phyloP scores from a whole-genome alignment of 306 rosid species.

The Trichosanthes cucumerina region DNA sequence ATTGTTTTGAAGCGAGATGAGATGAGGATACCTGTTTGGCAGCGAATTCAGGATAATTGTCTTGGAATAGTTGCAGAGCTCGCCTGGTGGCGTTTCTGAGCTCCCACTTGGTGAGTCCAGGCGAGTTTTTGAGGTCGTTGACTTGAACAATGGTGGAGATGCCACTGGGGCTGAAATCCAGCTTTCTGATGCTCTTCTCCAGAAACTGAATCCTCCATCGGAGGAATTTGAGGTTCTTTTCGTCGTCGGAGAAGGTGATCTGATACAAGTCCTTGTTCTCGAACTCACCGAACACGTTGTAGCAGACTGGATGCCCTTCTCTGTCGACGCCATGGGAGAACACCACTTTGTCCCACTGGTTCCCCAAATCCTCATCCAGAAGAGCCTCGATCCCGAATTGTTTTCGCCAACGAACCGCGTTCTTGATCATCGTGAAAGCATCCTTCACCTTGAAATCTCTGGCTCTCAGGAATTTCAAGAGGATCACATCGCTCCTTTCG shows the following conservation, averaged over 20 bases:
- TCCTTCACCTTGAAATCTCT: slow-evolving; percentile 84
- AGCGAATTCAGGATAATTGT: slow-evolving; percentile 49
- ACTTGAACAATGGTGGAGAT: slow-evolving; percentile 42
- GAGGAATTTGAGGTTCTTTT: slow-evolving; percentile 32
- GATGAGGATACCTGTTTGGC: slow-evolving; percentile 36
- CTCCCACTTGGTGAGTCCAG: slow-evolving; percentile 35
- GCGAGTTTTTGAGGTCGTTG: slow-evolving; percentile 39
- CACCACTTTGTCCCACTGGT: slow-evolving; percentile 37
- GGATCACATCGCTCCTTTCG: slow-evolving; percentile 66
- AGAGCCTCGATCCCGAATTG: slow-evolving; percentile 54
- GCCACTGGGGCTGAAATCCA: slow-evolving; percentile 37
- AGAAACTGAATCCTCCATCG: slow-evolving; percentile 43
- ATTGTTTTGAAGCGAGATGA: too few relatives aligned
- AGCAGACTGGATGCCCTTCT: slow-evolving; percentile 51
- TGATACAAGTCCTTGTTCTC: slow-evolving; percentile 37
- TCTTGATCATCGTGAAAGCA: slow-evolving; percentile 71
- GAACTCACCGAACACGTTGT: slow-evolving; percentile 45
- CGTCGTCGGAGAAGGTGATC: slow-evolving; percentile 33
- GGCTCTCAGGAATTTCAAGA: slow-evolving; percentile 71
- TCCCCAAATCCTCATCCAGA: slow-evolving; percentile 34
- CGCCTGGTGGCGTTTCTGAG: slow-evolving; percentile 31
- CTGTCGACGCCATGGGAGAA: slow-evolving; percentile 40
- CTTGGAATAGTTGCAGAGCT: slow-evolving; percentile 45
- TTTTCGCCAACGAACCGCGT: slow-evolving; percentile 66
- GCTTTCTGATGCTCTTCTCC: slow-evolving; percentile 42